A percentile compares a stretch with the other conserved stretches of the same genome.
phyloP scores from a whole-genome alignment of 805 yeast genomes.

The Yamadazyma scolyti region DNA sequence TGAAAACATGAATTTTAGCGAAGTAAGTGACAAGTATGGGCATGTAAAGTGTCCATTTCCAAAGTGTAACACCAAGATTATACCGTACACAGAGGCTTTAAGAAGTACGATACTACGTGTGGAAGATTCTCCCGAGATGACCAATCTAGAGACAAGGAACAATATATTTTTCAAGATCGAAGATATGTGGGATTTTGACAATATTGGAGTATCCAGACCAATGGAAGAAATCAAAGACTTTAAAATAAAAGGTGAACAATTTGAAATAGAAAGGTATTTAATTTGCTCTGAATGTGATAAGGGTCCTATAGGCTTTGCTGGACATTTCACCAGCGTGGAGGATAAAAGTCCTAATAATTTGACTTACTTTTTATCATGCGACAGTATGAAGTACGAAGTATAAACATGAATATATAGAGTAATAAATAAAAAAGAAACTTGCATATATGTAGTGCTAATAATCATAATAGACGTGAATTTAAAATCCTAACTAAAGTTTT shows the following conservation, averaged over 20 bases:
- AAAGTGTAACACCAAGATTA: constrained; percentile 21
- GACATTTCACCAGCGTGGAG: constrained; percentile 21
- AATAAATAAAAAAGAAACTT: too few relatives aligned
- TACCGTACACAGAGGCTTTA: constrained; percentile 10
- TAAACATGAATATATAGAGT: background rate
- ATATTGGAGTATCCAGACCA: constrained; percentile 66
- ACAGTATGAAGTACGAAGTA: constrained; percentile 37
- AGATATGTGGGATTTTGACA: constrained; percentile 79
- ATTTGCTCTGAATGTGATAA: constrained; percentile 75
- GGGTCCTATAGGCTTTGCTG: constrained; percentile 76
- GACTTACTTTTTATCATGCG: constrained; percentile 42
- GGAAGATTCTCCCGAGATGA: constrained; percentile 27
- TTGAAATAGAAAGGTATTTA: constrained; percentile 48
- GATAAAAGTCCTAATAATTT: constrained; percentile 32
- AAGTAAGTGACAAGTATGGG: constrained; percentile 1
- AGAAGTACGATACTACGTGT: constrained; percentile 7
- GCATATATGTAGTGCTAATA: too few relatives aligned
- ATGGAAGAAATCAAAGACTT: constrained; percentile 21
- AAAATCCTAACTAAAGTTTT: constrained; percentile 16
- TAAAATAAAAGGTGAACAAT: constrained; percentile 9
- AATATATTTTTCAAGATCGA: constrained; percentile 37
- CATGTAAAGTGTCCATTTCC: constrained; percentile 21
- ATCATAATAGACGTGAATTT: background rate
- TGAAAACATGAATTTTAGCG: constrained; percentile 6
- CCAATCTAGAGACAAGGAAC: constrained; percentile 8